phyloP scores from a whole-genome alignment of 176 grass and related monocot genomes.

The Raddia guianensis region DNA sequence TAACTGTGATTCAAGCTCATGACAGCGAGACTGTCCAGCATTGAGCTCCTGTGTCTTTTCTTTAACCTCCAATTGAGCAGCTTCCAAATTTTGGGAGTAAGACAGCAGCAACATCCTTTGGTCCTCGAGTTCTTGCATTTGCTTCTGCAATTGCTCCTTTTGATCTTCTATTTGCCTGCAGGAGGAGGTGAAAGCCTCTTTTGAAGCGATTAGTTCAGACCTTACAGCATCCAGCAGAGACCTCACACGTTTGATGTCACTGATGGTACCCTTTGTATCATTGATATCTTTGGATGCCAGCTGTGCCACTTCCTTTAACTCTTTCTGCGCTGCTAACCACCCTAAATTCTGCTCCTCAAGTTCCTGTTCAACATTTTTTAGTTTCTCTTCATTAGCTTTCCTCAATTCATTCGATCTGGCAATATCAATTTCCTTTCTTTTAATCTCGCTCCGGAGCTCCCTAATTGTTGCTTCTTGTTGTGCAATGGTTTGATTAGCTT shows the following conservation, averaged over 20 bases:
- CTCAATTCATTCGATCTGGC: slow-evolving; percentile 57
- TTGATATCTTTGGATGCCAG: slow-evolving; percentile 55
- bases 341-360: slow-evolving; percentile 66
- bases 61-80: slow-evolving; percentile 61
- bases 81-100: slow-evolving; percentile 61
- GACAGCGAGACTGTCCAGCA: slow-evolving; percentile 38
- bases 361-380: slow-evolving; percentile 58
- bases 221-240: slow-evolving; percentile 72
- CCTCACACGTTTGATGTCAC: slow-evolving; percentile 68
- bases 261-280: slow-evolving; percentile 51
- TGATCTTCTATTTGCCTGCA: slow-evolving; percentile 64
- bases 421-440: slow-evolving; percentile 62
- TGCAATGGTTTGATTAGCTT: slow-evolving; percentile 49
- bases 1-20: slow-evolving; percentile 64
- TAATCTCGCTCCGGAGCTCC: slow-evolving; percentile 52
- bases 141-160: slow-evolving; percentile 53
- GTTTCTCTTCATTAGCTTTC: slow-evolving; percentile 56
- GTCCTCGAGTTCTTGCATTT: slow-evolving; percentile 52
- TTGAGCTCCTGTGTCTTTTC: slow-evolving; percentile 55
- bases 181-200: slow-evolving; percentile 69
- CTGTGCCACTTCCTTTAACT: slow-evolving; percentile 66
- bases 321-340: slow-evolving; percentile 64
- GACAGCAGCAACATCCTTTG: slow-evolving; percentile 67
- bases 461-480: slow-evolving; percentile 58
- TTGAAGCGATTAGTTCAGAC: slow-evolving; percentile 69